Evolutionary conservation across 371 early-diverging fungal genomes (phyloP), one percentile per base, ranked within the genome.

Genomic region (Mortierella polycephala): DNA sequence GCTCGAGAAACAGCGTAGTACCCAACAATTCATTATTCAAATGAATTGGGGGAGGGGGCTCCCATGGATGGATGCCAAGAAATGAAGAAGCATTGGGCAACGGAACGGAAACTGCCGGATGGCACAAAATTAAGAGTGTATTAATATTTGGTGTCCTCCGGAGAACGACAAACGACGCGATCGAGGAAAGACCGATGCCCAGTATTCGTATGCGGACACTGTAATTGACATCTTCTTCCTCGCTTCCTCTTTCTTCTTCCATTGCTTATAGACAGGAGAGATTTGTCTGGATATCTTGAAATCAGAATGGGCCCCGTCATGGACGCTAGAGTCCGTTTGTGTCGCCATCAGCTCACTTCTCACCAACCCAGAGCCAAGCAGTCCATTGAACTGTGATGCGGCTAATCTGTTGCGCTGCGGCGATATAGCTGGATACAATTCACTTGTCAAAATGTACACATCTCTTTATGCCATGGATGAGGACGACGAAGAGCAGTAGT

Each of bases 361-460:
- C 10, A 86, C 87, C 20, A 88, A 91, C 61, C 95, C 95, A 18
- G 94, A 93, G 69, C 94, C 95, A 42, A 87, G 87, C 73, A 93
- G 94, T 61, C 98, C 98, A 9, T 85, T 98, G 30, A 98, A 98
- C 79, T 95, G 96, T 77, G 97, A 98, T 81, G 97, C 96, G 58
- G 85, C 96, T 9, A 96, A 96, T 71, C 84, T 98, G 21, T 74
- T 97, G 67, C 85, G 96, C 59, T 93, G 94, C 64, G 92, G 94
- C 39, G 98, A 98, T 74, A 77, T 69, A 20, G 63, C 95, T 14
- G 98, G 94, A 6, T 98, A 98, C 85, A 86, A 92, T 74, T 94
- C 93, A 21, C 81, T 98, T 56, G 90, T 96, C 10, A 72, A 82
- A 55, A 94, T 96, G 95, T 96, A 96, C 85, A 95, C 95, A 18